Base-by-base conservation (phyloP, 441 rosid species). In the Sinapis alba region DNA sequence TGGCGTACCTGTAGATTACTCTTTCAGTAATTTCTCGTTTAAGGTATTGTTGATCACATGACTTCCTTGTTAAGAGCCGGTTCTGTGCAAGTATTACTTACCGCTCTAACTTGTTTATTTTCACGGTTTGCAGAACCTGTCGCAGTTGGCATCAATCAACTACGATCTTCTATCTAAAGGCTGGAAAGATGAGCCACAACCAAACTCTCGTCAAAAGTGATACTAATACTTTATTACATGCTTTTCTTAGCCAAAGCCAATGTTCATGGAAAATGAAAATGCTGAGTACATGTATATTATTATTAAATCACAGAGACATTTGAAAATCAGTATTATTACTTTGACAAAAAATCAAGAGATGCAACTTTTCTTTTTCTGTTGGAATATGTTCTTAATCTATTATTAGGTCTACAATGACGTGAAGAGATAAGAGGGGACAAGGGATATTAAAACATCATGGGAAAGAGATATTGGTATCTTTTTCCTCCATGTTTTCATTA, bases 91-190 rank as follows among this genome's bases (percentile, higher is more conserved):
- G 38, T 32, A 32, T 32, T 32, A 36, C 47, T 41, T 41, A 57
- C 45, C 68, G 57, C 30, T 68, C 15, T 69, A 65, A 74, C 21
- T 72, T 68, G 7, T 54, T 47, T 20, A 7, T 56, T 32, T 67
- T 30, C 21, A 20, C 3, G 5, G 7, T 60, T 71, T 66, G 62
- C 78, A 96, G 99, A 96, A 94, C 82, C 95, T 96, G 21, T 92
- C 98, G 24, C 94, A 94, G 89, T 91, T 92, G 24, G 99, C 98
- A 56, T 96, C 98, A 5, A 96, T 96, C 86, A 96, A 96, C 90
- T 94, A 92, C 30, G 98, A 96, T 84, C 91, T 96, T 79, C 91
- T 96, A 62, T 92, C 99, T 2, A 94, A 94, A 84, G 98, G 99
- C 72, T 94, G 85, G 90, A 96, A 94, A 85, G 99, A 96, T 24